Evolutionary conservation across 2,329 filamentous ascomycete species (phyloP).

Genomic region (Zasmidium cellare): DNA sequence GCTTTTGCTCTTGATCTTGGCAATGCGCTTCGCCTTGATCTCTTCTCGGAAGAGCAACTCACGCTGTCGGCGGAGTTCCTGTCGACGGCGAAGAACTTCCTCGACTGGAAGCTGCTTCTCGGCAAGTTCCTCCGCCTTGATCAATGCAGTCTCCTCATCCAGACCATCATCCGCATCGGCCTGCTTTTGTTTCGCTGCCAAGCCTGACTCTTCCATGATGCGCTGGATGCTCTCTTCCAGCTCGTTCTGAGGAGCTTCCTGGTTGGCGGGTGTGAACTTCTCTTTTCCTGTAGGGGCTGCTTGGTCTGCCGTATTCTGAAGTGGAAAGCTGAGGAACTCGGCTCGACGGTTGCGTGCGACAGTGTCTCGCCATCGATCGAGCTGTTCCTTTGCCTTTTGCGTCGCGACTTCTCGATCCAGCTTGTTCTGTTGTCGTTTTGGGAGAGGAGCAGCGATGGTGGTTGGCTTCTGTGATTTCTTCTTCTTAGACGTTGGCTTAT

Average conservation of each 20-base stretch:
- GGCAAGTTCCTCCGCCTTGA: conserved; percentile 68
- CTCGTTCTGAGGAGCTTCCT: conserved; percentile 69
- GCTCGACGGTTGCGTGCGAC: conserved; percentile 91
- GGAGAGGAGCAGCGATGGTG: conserved; percentile 72
- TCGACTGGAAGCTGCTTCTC: conserved; percentile 71
- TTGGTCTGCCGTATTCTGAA: conserved; percentile 67
- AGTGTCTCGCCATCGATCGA: conserved; percentile 90
- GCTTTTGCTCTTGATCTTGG: conserved; percentile 98
- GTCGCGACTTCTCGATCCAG: conserved; percentile 81
- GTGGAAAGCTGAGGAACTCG: conserved; percentile 85
- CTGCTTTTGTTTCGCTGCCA: conserved; percentile 53
- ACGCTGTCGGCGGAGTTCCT: conserved; percentile 74
- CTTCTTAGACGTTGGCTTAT: conserved; percentile 60
- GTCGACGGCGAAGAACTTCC: conserved; percentile 70
- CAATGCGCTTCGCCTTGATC: conserved; percentile 84
- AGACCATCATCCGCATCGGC: conserved; percentile 55
- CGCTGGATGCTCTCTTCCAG: conserved; percentile 82
- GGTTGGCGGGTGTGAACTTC: conserved; percentile 59
- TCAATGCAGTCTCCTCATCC: conserved; percentile 61
- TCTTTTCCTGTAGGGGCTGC: conserved; percentile 62
- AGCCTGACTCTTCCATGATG: conserved; percentile 86
- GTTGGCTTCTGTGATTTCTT: conserved; percentile 39
- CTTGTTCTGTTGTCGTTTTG: conserved; percentile 82
- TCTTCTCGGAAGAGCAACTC: conserved; percentile 88
- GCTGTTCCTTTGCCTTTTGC: conserved; percentile 85